Conservation (phyloP, 2,329 filamentous ascomycete genomes). For the Rhinocladiella mackenziei region DNA sequence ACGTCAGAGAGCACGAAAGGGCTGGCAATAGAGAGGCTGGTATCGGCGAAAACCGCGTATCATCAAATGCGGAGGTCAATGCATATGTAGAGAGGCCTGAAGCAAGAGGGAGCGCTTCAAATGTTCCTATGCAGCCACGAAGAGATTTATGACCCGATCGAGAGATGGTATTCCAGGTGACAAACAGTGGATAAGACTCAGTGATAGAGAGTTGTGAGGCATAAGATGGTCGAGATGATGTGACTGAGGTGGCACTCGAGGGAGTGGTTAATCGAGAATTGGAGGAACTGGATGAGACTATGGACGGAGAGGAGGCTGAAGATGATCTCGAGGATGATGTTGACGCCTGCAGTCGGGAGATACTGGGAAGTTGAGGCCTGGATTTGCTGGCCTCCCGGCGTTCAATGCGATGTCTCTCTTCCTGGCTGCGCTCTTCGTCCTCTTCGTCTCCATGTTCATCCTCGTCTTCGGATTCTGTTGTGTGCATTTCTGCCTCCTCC, state of each 20-base stretch:
- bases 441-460: slow-evolving; percentile 36
- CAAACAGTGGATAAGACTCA: slow-evolving; percentile 71
- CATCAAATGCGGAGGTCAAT: slow-evolving; percentile 69
- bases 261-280: slow-evolving; percentile 40
- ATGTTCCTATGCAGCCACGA: slow-evolving; percentile 94
- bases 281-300: slow-evolving; percentile 45
- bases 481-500: slow-evolving; percentile 25
- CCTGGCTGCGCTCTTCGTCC: slow-evolving; percentile 23
- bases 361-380: slow-evolving; percentile 30
- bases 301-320: slow-evolving; percentile 37
- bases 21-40: slow-evolving; percentile 45
- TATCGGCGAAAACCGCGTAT: slow-evolving; percentile 59
- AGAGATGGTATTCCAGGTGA: slow-evolving; percentile 84
- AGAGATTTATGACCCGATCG: slow-evolving; percentile 61
- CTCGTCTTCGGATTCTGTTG: slow-evolving; percentile 25
- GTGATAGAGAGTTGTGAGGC: slow-evolving; percentile 32
- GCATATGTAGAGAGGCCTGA: slow-evolving; percentile 75
- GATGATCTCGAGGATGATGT: slow-evolving; percentile 33
- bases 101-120: slow-evolving; percentile 70
- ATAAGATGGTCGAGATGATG: slow-evolving; percentile 45
- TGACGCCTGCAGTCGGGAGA: slow-evolving; percentile 29
- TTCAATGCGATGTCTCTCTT: slow-evolving; percentile 19
- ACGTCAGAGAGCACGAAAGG: slow-evolving; percentile 62
- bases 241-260: slow-evolving; percentile 47
- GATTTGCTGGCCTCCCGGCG: slow-evolving; percentile 17